Evolutionary conservation across 768 basidiomycete genomes (phyloP), one percentile per base, ranked within the genome.

Genomic region (Gautieria morchelliformis): DNA sequence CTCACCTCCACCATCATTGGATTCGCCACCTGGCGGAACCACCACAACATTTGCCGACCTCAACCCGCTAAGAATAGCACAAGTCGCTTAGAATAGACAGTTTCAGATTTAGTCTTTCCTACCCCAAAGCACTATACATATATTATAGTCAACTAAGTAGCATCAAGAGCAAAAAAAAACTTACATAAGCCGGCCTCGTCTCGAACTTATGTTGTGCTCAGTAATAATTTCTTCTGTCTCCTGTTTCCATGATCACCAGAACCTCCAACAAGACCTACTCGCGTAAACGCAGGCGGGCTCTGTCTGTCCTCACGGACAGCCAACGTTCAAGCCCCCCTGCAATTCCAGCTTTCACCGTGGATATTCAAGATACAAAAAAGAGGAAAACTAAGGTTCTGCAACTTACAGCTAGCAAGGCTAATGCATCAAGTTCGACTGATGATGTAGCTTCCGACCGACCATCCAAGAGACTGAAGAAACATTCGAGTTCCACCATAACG

Each of bases 1-100:
- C 8, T 73, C 72, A 1, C 72, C 72, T 1, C 72, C 72, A 30
- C 64, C 68, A n/a, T 74, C 72, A 48, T 59, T 71, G 51, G 72
- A 74, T 65, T 71, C 70, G 30, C 71, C 72, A 22, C 71, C 71
- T 9, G 45, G 53, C 47, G 52, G 55, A 50, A 33, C 33, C 20
- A 20, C 33, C 49, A 10, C 57, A 51, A 30, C 52, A 22, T 37
- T 41, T 32, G 20, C 50, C 12, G 47, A 22, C 27, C 7, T 52
- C 45, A 35, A 46, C 24, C 49, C 42, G 2, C 56, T 30, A 12
- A 53, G 27, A 24, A 48, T 58, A 37, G 44, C 52, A 15, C 56
- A 53, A 19, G 39, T 58, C 9, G 42, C 58, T 32, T 50, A 59
- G 52, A 46, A 47, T 19, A 15, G 20, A 27, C 33, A 27, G 27